Evolutionary conservation across 495 filamentous ascomycete genomes (phyloP).

Genomic region (Neurospora tetrasperma): DNA sequence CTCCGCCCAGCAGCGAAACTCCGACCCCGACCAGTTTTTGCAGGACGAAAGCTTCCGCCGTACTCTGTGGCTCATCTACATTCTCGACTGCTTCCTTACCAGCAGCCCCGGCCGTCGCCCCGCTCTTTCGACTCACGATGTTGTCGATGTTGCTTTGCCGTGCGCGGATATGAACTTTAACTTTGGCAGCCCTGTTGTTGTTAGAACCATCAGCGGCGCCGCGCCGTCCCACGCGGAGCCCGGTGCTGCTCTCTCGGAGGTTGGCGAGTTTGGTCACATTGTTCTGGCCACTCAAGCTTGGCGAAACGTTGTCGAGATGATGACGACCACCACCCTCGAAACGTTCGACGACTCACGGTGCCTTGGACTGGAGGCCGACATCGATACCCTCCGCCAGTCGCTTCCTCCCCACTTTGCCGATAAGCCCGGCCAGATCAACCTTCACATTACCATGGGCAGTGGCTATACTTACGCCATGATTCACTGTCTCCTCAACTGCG

Average conservation of each 20-base stretch:
- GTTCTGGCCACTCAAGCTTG: slow-evolving; percentile 42
- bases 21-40: slow-evolving; percentile 39
- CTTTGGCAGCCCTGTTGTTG: slow-evolving; percentile 37
- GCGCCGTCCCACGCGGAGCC: slow-evolving; percentile 28
- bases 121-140: slow-evolving; percentile 34
- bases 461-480: slow-evolving; percentile 43
- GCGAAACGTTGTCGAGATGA: slow-evolving; percentile 43
- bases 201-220: slow-evolving; percentile 33
- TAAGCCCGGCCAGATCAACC: slow-evolving; percentile 39
- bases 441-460: slow-evolving; percentile 44
- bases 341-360: slow-evolving; percentile 38
- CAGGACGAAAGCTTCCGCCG: slow-evolving; percentile 43
- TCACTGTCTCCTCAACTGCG: slow-evolving; percentile 40
- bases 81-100: slow-evolving; percentile 43
- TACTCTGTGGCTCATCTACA: slow-evolving; percentile 42
- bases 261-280: slow-evolving; percentile 42
- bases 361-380: slow-evolving; percentile 31
- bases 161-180: slow-evolving; percentile 41
- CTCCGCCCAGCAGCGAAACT: slow-evolving; percentile 30
- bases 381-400: slow-evolving; percentile 34
- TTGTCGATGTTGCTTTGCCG: slow-evolving; percentile 36
- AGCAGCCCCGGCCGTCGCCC: slow-evolving; percentile 43
- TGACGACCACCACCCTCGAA: slow-evolving; percentile 33
- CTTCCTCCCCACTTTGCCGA: slow-evolving; percentile 40
- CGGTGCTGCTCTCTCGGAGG: slow-evolving; percentile 25